phyloP scores from a whole-genome alignment of 176 grass and related monocot species.

The Otatea glauca region DNA sequence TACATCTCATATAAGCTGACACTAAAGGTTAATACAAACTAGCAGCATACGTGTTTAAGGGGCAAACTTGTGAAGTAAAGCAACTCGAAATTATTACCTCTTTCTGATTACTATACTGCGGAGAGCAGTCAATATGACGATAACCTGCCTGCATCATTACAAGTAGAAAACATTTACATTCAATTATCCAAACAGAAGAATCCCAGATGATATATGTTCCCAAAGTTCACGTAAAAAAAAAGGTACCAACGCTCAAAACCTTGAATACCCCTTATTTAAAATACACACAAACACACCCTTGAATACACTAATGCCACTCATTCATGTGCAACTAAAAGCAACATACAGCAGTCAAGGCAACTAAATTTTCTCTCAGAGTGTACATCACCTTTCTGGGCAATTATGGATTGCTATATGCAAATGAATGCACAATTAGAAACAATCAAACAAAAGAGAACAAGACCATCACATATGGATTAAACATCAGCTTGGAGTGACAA shows the following conservation, averaged over 20 bases:
- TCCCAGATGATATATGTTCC: neutral
- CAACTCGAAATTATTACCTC: slow-evolving; percentile 36
- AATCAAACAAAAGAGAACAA: neutral
- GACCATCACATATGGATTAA: neutral
- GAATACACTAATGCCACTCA: neutral
- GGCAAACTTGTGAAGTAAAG: neutral
- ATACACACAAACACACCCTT: neutral
- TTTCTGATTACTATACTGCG: slow-evolving; percentile 59
- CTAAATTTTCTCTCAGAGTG: slow-evolving; percentile 4
- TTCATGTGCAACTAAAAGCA: neutral
- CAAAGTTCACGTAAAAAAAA: neutral
- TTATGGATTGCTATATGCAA: neutral
- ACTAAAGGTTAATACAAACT: neutral
- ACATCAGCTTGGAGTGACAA: slow-evolving; percentile 8
- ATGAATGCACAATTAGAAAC: neutral
- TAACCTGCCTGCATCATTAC: slow-evolving; percentile 57
- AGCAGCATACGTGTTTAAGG: neutral
- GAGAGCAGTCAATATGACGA: slow-evolving; percentile 65
- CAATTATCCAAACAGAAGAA: neutral
- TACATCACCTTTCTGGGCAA: neutral
- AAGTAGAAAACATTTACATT: neutral
- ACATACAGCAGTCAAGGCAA: neutral
- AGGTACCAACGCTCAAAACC: neutral
- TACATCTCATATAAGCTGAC: neutral
- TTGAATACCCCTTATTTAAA: neutral